Percentiles rank a stretch among this genome's conserved stretches.
Evolutionary conservation across 805 yeast species (phyloP).

Genomic region (Ogataea degrootiae): DNA sequence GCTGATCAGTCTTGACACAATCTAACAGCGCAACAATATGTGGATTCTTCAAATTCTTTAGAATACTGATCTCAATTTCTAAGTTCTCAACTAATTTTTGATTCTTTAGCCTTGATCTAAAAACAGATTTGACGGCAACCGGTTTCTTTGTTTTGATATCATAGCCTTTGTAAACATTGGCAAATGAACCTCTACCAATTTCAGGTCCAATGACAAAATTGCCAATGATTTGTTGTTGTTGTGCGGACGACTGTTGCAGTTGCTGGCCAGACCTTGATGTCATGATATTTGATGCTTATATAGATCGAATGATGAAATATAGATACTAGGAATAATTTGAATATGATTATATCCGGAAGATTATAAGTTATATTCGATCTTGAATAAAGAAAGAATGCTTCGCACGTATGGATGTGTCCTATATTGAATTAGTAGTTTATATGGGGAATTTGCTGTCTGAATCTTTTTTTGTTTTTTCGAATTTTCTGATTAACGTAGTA

Average conservation of each 20-base stretch:
- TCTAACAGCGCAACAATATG: conserved; percentile 87
- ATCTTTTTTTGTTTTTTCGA: too few species aligned
- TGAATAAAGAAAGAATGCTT: too few species aligned
- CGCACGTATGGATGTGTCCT: too few species aligned
- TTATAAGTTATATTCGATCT: too few species aligned
- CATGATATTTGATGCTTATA: not conserved
- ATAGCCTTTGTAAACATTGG: conserved; percentile 86
- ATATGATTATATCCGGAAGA: not conserved
- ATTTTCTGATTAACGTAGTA: too few species aligned
- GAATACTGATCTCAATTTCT: conserved; percentile 86
- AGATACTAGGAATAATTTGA: not conserved
- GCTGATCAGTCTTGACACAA: conserved; percentile 66
- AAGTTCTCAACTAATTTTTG: conserved; percentile 85
- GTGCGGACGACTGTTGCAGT: not conserved
- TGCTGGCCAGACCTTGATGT: conserved; percentile 3
- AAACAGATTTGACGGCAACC: conserved; percentile 87
- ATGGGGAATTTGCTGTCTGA: too few species aligned
- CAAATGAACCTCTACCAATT: conserved; percentile 95
- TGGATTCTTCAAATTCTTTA: conserved; percentile 85
- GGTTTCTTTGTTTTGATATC: conserved; percentile 48
- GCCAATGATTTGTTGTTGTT: conserved; percentile 32
- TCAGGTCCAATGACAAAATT: conserved; percentile 65
- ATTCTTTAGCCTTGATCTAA: conserved; percentile 73
- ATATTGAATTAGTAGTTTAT: too few species aligned
- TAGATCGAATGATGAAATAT: too few species aligned